Evolutionary conservation across 139 green algal genomes (phyloP).

Genomic region (Mychonastes homosphaera): DNA sequence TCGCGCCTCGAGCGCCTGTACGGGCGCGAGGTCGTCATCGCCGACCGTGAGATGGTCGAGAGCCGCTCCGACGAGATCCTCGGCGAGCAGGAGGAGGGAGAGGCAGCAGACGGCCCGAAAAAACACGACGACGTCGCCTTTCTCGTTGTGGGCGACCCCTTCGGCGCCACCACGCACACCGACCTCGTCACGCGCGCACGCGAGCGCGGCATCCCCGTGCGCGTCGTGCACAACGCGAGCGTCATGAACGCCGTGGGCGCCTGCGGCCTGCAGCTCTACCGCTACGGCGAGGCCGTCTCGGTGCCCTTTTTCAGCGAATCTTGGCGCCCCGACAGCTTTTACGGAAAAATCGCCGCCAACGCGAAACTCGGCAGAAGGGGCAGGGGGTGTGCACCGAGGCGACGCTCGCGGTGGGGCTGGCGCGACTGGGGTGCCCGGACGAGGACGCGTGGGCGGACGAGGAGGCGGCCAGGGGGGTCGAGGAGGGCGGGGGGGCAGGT

Average conservation of each 20-base stretch:
- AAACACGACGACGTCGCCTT: constrained; percentile 91
- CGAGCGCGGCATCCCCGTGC: constrained; percentile 59
- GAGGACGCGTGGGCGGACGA: constrained; percentile 16
- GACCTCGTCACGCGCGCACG: constrained; percentile 84
- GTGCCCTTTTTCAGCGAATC: constrained; percentile 97
- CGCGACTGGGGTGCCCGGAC: constrained; percentile 57
- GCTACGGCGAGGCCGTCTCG: constrained; percentile 87
- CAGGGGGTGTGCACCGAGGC: constrained; percentile 54
- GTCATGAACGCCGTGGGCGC: constrained; percentile 94
- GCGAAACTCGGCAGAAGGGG: constrained; percentile 34
- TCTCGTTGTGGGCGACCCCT: constrained; percentile 94
- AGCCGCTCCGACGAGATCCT: constrained; percentile 72
- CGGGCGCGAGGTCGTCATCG: constrained; percentile 73
- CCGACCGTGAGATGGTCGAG: constrained; percentile 48
- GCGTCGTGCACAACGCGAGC: constrained; percentile 90
- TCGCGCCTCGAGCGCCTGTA: constrained; percentile 85
- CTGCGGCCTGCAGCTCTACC: constrained; percentile 90
- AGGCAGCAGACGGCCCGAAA: too few species aligned
- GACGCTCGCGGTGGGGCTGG: constrained; percentile 70
- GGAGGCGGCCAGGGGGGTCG: neutral
- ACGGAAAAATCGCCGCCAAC: constrained; percentile 59
- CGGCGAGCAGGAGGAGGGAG: constrained; percentile 45
- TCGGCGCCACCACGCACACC: constrained; percentile 47
- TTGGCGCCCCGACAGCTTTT: constrained; percentile 90
- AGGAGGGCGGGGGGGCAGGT: constrained; percentile 1